Conservation (phyloP, 2,329 filamentous ascomycete species). For the Paecilomyces niveus region DNA sequence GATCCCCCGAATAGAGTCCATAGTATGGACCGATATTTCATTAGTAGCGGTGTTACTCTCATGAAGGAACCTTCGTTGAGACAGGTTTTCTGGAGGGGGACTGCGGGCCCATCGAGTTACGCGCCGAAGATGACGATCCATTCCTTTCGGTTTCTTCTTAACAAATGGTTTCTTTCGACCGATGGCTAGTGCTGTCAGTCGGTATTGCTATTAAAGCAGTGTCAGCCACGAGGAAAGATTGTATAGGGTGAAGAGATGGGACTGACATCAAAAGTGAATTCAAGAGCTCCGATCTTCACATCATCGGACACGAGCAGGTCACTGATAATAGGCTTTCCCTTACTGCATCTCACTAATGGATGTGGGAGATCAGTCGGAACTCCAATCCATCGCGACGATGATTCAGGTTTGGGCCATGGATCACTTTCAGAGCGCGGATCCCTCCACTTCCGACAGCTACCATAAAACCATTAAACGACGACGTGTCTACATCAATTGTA, state of each 20-base stretch:
- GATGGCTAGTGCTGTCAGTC: background rate
- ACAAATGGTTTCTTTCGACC: too few species aligned
- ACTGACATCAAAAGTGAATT: background rate
- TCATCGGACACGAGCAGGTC: background rate
- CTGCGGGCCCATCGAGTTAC: too few species aligned
- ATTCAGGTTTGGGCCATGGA: background rate
- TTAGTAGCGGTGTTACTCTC: too few species aligned
- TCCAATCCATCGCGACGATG: background rate
- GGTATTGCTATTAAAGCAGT: background rate
- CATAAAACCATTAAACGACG: background rate
- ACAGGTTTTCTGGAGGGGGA: too few species aligned
- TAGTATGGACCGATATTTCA: too few species aligned
- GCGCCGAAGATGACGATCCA: too few species aligned
- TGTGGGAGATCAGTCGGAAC: background rate
- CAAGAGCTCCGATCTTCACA: background rate
- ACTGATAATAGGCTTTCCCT: background rate
- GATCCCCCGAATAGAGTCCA: too few species aligned
- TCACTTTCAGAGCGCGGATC: background rate
- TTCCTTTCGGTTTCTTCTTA: too few species aligned
- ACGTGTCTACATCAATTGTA: background rate
- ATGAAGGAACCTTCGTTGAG: too few species aligned
- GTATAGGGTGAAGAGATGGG: background rate
- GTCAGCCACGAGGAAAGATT: background rate
- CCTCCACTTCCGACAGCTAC: background rate
- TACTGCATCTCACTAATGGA: background rate